Conservation (phyloP, 78 protist species). For the Monosiga brevicollis region DNA sequence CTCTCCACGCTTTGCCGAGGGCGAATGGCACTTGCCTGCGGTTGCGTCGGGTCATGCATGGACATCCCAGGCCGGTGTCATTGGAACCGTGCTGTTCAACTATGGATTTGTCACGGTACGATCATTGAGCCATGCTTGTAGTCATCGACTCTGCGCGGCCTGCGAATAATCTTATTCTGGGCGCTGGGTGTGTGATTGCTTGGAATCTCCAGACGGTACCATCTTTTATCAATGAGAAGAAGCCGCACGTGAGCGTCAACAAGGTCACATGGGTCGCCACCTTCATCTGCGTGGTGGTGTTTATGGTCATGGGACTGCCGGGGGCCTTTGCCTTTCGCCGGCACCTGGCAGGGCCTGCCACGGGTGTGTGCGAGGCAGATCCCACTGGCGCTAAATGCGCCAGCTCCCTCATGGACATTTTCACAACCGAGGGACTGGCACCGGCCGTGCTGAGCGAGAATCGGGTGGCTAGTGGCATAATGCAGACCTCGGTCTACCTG, state of each 20-base stretch:
- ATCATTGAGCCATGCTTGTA: too few species aligned
- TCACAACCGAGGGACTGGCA: not conserved
- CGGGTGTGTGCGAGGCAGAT: not conserved
- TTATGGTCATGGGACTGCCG: not conserved
- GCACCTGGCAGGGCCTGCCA: not conserved
- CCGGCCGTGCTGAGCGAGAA: not conserved
- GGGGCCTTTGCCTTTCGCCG: not conserved
- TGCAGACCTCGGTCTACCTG: conserved; percentile 2
- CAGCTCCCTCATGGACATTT: not conserved
- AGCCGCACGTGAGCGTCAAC: not conserved
- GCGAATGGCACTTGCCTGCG: not conserved
- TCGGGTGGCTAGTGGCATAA: not conserved
- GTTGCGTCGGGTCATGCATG: not conserved
- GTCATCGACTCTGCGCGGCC: too few species aligned
- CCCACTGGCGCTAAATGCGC: not conserved
- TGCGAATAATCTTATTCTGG: too few species aligned
- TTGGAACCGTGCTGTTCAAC: conserved; percentile 13
- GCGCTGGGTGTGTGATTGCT: too few species aligned
- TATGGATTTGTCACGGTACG: conserved; percentile 2
- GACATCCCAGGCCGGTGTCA: not conserved
- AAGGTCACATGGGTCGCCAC: not conserved
- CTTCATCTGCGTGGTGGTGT: not conserved
- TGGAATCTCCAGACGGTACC: too few species aligned
- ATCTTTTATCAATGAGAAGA: conserved; percentile 16
- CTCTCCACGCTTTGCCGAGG: not conserved